phyloP scores from a whole-genome alignment of 306 rosid species.

The Canavalia ensiformis region DNA sequence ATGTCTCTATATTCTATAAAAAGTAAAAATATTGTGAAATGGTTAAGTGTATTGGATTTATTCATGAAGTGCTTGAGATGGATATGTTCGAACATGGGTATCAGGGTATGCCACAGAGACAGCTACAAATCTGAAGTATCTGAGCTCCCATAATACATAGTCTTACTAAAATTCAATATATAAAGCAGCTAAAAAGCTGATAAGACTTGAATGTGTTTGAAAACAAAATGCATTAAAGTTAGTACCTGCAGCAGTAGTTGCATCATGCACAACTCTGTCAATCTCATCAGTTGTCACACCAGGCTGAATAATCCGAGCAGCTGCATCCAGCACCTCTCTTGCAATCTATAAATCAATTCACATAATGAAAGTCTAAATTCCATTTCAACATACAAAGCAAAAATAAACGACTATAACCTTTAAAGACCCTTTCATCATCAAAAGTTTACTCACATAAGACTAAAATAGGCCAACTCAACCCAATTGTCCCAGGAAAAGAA shows the following conservation, averaged over 20 bases:
- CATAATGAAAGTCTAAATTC: neutral
- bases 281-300: constrained; percentile 97
- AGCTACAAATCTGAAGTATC: neutral
- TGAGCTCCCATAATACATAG: neutral
- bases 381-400: neutral
- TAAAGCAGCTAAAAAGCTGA: constrained; percentile 6
- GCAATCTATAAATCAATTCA: constrained; percentile 65
- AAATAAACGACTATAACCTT: neutral
- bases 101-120: neutral
- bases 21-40: too few species aligned
- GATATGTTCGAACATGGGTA: too few species aligned
- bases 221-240: constrained; percentile 30
- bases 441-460: constrained; percentile 13
- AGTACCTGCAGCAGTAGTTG: constrained; percentile 89
- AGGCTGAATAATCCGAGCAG: constrained; percentile 83
- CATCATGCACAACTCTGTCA: constrained; percentile 91
- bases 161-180: constrained; percentile 14
- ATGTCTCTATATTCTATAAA: neutral
- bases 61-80: too few species aligned
- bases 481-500: neutral
- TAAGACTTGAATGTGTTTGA: neutral
- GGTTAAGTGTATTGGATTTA: too few species aligned
- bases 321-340: constrained; percentile 93
- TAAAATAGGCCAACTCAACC: constrained; percentile 3
- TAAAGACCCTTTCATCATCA: neutral